Percentiles rank a stretch among this genome's conserved stretches.
Conservation (phyloP, 192 early-diverging fungal genomes). For the Backusella morwellensis region DNA sequence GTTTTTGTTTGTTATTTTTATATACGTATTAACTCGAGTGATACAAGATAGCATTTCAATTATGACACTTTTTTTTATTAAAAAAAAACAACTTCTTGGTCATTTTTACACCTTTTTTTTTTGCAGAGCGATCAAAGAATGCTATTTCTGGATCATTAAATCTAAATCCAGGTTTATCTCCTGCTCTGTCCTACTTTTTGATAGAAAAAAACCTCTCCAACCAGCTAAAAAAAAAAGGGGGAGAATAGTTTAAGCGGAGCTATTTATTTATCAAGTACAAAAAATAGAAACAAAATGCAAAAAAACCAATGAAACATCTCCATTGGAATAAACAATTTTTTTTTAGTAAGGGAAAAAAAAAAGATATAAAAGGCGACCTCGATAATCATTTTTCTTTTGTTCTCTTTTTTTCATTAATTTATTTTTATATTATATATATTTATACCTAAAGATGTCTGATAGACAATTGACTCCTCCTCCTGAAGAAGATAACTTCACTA, state of each 20-base stretch:
- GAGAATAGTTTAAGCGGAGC: not conserved
- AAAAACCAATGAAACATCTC: not conserved
- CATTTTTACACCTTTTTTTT: not conserved
- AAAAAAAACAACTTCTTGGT: too few species aligned
- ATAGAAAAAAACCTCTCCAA: not conserved
- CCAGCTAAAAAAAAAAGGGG: not conserved
- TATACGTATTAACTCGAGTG: too few species aligned
- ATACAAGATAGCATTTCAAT: too few species aligned
- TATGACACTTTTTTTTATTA: too few species aligned
- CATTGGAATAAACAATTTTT: not conserved
- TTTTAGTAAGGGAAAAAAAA: not conserved
- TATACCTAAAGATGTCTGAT: not conserved
- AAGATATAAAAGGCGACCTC: not conserved
- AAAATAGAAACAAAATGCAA: constrained; percentile 1
- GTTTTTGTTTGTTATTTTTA: not conserved
- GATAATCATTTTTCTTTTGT: not conserved
- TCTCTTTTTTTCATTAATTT: not conserved
- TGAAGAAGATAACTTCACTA: not conserved
- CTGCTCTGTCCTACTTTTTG: too few species aligned
- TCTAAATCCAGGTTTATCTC: not conserved
- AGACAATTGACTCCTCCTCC: constrained; percentile 14
- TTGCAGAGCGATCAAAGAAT: not conserved
- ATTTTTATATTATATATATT: not conserved
- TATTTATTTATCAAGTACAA: not conserved
- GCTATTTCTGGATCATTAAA: not conserved